Percentiles rank a stretch among this genome's conserved stretches.
These are phyloP conservation scores for Kregervanrija pseudodelftensis DNA, from an alignment of 805 yeast genomes.

Conservation along the genomic window DNA sequence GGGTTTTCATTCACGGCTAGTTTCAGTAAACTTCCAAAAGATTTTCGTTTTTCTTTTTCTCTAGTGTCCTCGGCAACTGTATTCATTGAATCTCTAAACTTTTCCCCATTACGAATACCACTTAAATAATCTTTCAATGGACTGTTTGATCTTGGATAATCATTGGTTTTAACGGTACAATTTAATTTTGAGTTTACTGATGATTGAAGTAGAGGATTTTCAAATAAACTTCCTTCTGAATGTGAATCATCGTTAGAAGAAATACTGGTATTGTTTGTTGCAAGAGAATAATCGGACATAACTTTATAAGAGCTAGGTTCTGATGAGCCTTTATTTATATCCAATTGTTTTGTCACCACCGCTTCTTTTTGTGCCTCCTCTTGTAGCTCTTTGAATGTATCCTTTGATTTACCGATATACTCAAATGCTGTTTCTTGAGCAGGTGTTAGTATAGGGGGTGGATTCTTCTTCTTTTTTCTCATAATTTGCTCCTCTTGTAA, in stretches of 20 bases:
- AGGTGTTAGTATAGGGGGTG: constrained; percentile 25
- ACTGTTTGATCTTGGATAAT: constrained; percentile 26
- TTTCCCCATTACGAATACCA: constrained; percentile 36
- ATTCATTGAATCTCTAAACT: constrained; percentile 30
- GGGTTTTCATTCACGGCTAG: constrained; percentile 1
- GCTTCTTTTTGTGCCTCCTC: constrained; percentile 21
- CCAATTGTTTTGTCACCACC: constrained; percentile 1
- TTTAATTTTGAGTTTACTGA: constrained; percentile 11
- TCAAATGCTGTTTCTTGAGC: constrained; percentile 21
- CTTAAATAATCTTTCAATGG: constrained; percentile 48
- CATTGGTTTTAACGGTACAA: constrained; percentile 10
- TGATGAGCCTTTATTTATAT: constrained; percentile 11
- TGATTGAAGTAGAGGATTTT: constrained; percentile 3
- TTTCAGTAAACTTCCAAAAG: constrained; percentile 2
- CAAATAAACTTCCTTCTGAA: neutral
- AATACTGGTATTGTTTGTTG: constrained; percentile 25
- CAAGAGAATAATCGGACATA: constrained; percentile 26
- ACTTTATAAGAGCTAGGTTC: constrained; percentile 23
- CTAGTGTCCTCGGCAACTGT: constrained; percentile 5
- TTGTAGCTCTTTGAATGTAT: constrained; percentile 24
- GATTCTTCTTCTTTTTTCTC: constrained; percentile 12
- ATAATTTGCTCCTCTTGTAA: constrained; percentile 5
- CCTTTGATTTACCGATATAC: constrained; percentile 21
- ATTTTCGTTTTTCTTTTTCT: neutral
- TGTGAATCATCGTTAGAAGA: constrained; percentile 8